phyloP scores from a whole-genome alignment of 1,139 yeast genomes.

The Suhomyces panamericanus region DNA sequence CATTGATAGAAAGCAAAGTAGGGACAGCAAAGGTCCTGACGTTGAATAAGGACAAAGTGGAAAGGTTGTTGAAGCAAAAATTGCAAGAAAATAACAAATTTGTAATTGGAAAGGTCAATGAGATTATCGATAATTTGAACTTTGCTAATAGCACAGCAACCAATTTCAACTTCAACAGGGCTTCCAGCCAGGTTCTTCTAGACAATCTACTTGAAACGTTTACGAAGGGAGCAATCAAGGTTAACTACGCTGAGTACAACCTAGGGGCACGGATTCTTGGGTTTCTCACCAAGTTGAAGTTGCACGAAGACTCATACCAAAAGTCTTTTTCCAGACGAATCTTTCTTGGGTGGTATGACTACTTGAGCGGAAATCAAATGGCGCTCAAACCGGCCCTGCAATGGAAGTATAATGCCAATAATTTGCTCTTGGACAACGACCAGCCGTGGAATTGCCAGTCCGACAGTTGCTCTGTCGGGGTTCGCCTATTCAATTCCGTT shows the following conservation, averaged over 20 bases:
- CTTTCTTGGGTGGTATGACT: conserved; percentile 46
- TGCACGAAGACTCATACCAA: conserved; percentile 9
- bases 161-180: conserved; percentile 8
- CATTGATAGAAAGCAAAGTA: conserved; percentile 17
- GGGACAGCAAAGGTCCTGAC: conserved; percentile 11
- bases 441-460: conserved; percentile 37
- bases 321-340: conserved; percentile 27
- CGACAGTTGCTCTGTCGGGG: conserved; percentile 34
- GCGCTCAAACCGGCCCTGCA: conserved; percentile 15
- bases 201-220: conserved; percentile 31
- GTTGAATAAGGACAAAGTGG: conserved; percentile 25
- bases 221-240: conserved; percentile 37
- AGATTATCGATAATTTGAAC: conserved; percentile 29
- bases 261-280: conserved; percentile 45
- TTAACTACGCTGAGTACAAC: conserved; percentile 45
- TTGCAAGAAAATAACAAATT: conserved; percentile 26
- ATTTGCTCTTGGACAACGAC: conserved; percentile 38
- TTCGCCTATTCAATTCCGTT: conserved; percentile 34
- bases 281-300: conserved; percentile 31
- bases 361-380: conserved; percentile 20
- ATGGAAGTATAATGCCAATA: conserved; percentile 43
- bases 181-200: conserved; percentile 15
- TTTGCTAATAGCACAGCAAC: conserved; percentile 3
- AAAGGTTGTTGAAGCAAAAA: conserved; percentile 23
- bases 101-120: conserved; percentile 29